Percentiles rank a stretch among this genome's conserved stretches.
Conservation (phyloP, 768 basidiomycete species). For the Tylopilus balloui region DNA sequence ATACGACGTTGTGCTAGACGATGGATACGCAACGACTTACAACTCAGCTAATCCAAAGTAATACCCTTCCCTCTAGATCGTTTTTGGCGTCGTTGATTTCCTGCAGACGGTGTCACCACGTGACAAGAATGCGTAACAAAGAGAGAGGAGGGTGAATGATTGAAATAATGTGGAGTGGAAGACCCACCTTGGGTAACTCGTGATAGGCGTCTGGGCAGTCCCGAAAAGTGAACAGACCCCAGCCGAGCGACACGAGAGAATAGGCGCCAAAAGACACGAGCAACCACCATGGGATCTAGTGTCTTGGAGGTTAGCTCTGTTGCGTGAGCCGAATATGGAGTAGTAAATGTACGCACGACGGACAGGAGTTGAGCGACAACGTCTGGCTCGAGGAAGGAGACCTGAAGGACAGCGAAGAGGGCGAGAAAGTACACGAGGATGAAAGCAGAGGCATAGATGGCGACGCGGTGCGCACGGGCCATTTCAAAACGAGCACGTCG, state of each 20-base stretch:
- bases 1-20: not conserved
- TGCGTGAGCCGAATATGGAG: not conserved
- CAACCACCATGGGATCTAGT: slow-evolving; percentile 69
- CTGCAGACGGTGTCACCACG: slow-evolving; percentile 30
- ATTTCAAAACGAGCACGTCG: slow-evolving; percentile 37
- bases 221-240: slow-evolving; percentile 66
- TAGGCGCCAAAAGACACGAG: slow-evolving; percentile 78
- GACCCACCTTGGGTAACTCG: slow-evolving; percentile 52
- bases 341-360: slow-evolving; percentile 8
- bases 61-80: slow-evolving; percentile 58
- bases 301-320: not conserved
- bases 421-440: slow-evolving; percentile 40
- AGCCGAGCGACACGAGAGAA: slow-evolving; percentile 71
- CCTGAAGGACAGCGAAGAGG: slow-evolving; percentile 10
- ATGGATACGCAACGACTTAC: not conserved
- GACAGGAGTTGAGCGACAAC: slow-evolving; percentile 6
- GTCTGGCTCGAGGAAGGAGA: slow-evolving; percentile 13
- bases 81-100: slow-evolving; percentile 58
- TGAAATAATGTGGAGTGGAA: too few relatives aligned
- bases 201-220: slow-evolving; percentile 80
- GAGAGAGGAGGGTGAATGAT: not conserved
- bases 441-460: slow-evolving; percentile 39
- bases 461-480: slow-evolving; percentile 59
- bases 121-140: not conserved
- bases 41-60: slow-evolving; percentile 49